A percentile compares a stretch with the other conserved stretches of the same genome.
Conservation (phyloP, 2,329 filamentous ascomycete genomes). For the Colletotrichum sp. region DNA sequence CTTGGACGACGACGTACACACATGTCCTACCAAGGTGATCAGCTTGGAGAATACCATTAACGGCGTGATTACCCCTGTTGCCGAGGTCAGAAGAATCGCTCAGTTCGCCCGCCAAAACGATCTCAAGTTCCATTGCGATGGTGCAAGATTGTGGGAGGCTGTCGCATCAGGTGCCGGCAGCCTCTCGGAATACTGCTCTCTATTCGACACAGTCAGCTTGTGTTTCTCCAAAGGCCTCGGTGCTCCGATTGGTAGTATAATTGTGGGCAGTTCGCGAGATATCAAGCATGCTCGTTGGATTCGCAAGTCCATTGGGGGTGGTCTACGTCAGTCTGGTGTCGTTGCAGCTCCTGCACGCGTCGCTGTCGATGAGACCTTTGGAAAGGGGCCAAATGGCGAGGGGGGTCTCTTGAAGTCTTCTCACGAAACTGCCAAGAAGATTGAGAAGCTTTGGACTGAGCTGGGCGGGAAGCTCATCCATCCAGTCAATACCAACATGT, state of each 20-base stretch:
- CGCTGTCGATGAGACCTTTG: constrained; percentile 61
- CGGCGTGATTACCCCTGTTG: constrained; percentile 79
- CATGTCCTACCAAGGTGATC: constrained; percentile 81
- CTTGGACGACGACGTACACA: constrained; percentile 74
- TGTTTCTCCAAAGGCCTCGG: constrained; percentile 87
- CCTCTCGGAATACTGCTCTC: constrained; percentile 68
- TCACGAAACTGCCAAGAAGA: constrained; percentile 66
- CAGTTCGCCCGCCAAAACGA: constrained; percentile 69
- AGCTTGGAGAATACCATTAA: constrained; percentile 86
- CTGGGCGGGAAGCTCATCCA: constrained; percentile 72
- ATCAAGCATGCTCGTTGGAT: constrained; percentile 47
- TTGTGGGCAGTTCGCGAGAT: constrained; percentile 57
- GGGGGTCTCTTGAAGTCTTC: constrained; percentile 64
- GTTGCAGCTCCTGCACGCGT: constrained; percentile 74
- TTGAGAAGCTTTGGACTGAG: constrained; percentile 73
- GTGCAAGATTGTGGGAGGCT: constrained; percentile 83
- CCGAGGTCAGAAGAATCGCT: constrained; percentile 72
- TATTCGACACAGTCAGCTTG: constrained; percentile 77
- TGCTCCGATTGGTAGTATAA: constrained; percentile 78
- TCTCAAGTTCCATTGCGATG: constrained; percentile 79
- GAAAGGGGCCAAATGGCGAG: constrained; percentile 36
- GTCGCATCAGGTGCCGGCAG: constrained; percentile 72
- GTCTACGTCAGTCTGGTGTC: constrained; percentile 74
- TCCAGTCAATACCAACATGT: constrained; percentile 90
- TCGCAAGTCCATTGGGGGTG: constrained; percentile 78